phyloP scores from a whole-genome alignment of 164 flowering plant genomes.

The Vitis rotundifolia region DNA sequence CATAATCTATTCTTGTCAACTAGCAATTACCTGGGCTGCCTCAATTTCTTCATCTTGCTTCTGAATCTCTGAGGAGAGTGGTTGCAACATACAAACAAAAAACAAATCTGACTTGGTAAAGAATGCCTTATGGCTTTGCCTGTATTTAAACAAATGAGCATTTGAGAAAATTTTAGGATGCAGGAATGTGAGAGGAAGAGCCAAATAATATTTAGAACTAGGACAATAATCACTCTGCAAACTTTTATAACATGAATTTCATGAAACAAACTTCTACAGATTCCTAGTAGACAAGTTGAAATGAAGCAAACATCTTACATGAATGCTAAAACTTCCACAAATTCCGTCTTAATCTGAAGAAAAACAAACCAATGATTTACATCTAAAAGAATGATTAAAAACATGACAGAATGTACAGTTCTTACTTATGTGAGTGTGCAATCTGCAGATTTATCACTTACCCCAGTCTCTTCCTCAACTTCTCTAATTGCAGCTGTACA shows the following conservation, averaged over 20 bases:
- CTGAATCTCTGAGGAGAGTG: slow-evolving; percentile 55
- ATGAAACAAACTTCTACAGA: too few relatives aligned
- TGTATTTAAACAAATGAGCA: slow-evolving; percentile 17
- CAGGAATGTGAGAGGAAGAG: neutral
- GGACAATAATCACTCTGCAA: too few relatives aligned
- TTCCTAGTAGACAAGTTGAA: too few relatives aligned
- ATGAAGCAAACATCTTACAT: slow-evolving; percentile 39
- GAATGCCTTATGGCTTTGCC: slow-evolving; percentile 63
- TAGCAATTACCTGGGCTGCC: slow-evolving; percentile 56
- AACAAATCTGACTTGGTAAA: slow-evolving; percentile 70
- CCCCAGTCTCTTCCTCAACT: slow-evolving; percentile 57
- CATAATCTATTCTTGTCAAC: neutral
- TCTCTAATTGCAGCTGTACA: slow-evolving; percentile 35
- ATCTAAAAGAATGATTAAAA: too few relatives aligned
- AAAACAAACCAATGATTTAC: neutral
- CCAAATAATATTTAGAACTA: too few relatives aligned
- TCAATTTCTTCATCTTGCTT: slow-evolving; percentile 63
- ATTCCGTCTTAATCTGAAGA: slow-evolving; percentile 71
- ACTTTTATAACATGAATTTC: too few relatives aligned
- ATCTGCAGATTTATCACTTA: slow-evolving; percentile 26
- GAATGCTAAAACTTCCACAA: slow-evolving; percentile 76
- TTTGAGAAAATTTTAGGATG: neutral
- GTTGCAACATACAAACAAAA: slow-evolving; percentile 70
- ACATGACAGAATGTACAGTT: too few relatives aligned
- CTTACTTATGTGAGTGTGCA: too few relatives aligned